Conservation (phyloP, 1,284 basidiomycete genomes). For the Ustilago sp. region DNA sequence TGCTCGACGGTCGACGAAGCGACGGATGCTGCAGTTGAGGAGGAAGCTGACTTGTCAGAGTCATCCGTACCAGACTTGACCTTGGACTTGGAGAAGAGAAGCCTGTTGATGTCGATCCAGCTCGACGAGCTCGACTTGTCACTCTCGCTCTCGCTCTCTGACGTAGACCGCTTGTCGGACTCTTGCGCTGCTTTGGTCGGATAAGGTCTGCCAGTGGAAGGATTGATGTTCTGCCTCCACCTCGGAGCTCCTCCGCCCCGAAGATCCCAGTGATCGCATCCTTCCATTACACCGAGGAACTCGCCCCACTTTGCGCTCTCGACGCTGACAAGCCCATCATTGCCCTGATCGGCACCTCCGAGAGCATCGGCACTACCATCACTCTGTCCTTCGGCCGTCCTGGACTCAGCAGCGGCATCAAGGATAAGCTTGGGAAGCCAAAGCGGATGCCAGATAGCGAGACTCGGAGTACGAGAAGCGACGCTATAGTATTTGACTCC, state of each 20-base stretch:
- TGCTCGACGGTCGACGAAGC: not conserved
- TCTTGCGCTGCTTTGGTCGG: slow-evolving; percentile 29
- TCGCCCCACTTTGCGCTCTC: slow-evolving; percentile 66
- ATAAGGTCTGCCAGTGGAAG: slow-evolving; percentile 58
- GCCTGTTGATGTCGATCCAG: slow-evolving; percentile 62
- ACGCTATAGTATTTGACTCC: slow-evolving; percentile 91
- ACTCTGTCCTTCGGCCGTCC: slow-evolving; percentile 58
- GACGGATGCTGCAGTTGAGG: not conserved
- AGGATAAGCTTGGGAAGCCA: slow-evolving; percentile 96
- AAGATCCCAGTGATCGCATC: slow-evolving; percentile 96
- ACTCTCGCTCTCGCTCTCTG: not conserved
- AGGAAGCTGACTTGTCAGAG: not conserved
- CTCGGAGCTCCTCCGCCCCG: slow-evolving; percentile 77
- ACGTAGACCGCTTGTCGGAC: slow-evolving; percentile 13
- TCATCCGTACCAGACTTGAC: slow-evolving; percentile 2
- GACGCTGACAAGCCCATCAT: slow-evolving; percentile 94
- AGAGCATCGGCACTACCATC: slow-evolving; percentile 69
- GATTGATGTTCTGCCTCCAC: slow-evolving; percentile 63
- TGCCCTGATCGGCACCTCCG: slow-evolving; percentile 78
- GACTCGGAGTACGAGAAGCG: slow-evolving; percentile 79
- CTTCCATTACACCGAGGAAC: slow-evolving; percentile 86
- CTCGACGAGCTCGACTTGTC: slow-evolving; percentile 23
- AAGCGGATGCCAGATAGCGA: slow-evolving; percentile 90
- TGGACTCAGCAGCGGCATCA: slow-evolving; percentile 75
- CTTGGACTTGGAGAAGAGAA: slow-evolving; percentile 50